A percentile compares a stretch with the other conserved stretches of the same genome.
Conservation (phyloP, 495 filamentous ascomycete species). For the Thermothielavioides terrestris region DNA sequence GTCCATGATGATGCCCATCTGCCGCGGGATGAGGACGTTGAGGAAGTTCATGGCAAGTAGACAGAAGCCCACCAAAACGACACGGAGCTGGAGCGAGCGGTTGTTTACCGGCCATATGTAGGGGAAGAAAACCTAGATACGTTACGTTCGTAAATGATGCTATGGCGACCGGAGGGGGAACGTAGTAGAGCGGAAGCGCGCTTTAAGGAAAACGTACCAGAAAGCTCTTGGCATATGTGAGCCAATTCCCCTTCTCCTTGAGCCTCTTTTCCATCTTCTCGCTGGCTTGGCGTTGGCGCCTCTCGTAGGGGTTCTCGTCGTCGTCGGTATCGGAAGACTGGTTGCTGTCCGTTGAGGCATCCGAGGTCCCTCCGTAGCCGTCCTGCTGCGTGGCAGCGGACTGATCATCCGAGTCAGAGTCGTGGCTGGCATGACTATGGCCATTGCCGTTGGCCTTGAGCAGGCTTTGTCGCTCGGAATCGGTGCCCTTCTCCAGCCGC, state of each 20-base stretch:
- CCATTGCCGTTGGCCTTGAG: conserved; percentile 31
- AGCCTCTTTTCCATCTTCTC: conserved; percentile 49
- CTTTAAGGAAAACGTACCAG: conserved; percentile 38
- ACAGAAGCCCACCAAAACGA: conserved; percentile 51
- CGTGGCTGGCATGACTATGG: conserved; percentile 9
- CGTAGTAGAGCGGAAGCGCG: too few relatives aligned
- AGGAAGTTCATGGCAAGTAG: conserved; percentile 52
- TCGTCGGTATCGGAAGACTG: conserved; percentile 26
- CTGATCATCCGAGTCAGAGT: conserved; percentile 18
- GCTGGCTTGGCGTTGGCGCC: conserved; percentile 40
- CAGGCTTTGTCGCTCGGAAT: conserved; percentile 45
- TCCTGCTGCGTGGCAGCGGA: conserved; percentile 18
- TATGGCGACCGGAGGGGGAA: background rate
- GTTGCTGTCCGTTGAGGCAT: conserved; percentile 24
- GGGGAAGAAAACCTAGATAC: conserved; percentile 48
- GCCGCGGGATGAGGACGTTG: conserved; percentile 57
- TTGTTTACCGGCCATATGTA: conserved; percentile 57
- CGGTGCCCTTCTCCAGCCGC: conserved; percentile 28
- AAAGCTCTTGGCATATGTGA: conserved; percentile 54
- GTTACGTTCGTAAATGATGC: conserved; percentile 1
- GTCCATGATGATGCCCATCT: conserved; percentile 56
- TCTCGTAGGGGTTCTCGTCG: conserved; percentile 41
- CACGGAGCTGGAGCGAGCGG: conserved; percentile 45
- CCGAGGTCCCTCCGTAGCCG: conserved; percentile 41
- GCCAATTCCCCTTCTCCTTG: conserved; percentile 55